phyloP scores from a whole-genome alignment of 2,329 filamentous ascomycete genomes.

The Penicillium sp. region DNA sequence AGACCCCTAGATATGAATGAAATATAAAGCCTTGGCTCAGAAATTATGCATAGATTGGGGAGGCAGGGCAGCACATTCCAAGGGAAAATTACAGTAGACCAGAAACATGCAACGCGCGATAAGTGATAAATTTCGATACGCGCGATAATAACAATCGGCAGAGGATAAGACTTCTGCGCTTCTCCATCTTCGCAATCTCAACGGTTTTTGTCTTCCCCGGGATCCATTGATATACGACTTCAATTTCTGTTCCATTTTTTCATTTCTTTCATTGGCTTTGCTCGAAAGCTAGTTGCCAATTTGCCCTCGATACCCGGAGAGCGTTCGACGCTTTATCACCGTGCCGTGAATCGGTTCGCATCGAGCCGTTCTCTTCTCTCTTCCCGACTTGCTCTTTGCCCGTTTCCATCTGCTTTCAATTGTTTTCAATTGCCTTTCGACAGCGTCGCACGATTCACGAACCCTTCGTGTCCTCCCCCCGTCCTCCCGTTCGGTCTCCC shows the following conservation, averaged over 20 bases:
- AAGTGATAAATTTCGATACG: slow-evolving; percentile 18
- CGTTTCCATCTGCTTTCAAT: not conserved
- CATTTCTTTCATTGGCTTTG: not conserved
- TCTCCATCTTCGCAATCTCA: slow-evolving; percentile 14
- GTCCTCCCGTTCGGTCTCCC: slow-evolving; percentile 31
- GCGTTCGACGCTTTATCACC: not conserved
- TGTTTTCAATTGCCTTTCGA: not conserved
- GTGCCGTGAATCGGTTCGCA: not conserved
- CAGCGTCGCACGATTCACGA: slow-evolving; percentile 2
- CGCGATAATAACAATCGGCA: slow-evolving; percentile 19
- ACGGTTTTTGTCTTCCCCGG: not conserved
- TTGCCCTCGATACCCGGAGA: not conserved
- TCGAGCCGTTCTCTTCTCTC: not conserved
- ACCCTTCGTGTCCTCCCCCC: not conserved
- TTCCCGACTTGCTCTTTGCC: not conserved
- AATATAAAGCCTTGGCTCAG: not conserved
- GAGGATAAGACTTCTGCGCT: slow-evolving; percentile 16
- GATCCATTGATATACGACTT: not conserved
- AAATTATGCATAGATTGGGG: not conserved
- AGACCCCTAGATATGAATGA: not conserved
- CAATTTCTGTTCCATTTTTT: not conserved
- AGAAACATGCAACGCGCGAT: slow-evolving; percentile 11
- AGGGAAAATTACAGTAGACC: not conserved
- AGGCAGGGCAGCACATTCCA: slow-evolving; percentile 6
- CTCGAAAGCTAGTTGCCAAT: not conserved